Evolutionary conservation across 148 eudicot genomes (phyloP).

Genomic region (Pharnaceum exiguum): DNA sequence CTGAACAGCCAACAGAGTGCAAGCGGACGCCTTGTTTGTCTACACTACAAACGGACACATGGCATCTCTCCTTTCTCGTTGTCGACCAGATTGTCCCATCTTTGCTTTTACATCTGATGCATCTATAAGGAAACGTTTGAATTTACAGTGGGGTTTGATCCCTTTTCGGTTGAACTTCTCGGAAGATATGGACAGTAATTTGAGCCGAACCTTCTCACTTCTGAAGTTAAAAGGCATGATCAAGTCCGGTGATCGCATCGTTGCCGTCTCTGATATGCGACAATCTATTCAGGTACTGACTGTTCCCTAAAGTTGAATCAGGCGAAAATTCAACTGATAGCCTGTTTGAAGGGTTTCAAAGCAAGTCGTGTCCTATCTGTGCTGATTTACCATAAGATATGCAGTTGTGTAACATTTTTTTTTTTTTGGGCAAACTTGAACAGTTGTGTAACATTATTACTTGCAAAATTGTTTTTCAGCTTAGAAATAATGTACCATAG

Average conservation of each 20-base stretch:
- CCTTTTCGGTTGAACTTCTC: slow-evolving; percentile 27
- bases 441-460: too few relatives aligned
- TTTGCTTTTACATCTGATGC: slow-evolving; percentile 28
- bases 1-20: slow-evolving; percentile 24
- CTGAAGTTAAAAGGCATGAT: slow-evolving; percentile 25
- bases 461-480: too few relatives aligned
- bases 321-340: too few relatives aligned
- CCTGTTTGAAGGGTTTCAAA: too few relatives aligned
- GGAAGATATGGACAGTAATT: slow-evolving; percentile 28
- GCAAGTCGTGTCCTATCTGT: too few relatives aligned
- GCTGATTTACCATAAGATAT: not conserved
- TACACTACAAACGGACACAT: slow-evolving; percentile 27
- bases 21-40: slow-evolving; percentile 30
- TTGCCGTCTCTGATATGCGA: slow-evolving; percentile 31
- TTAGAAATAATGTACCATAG: too few relatives aligned
- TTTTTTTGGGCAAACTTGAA: too few relatives aligned
- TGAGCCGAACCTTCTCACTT: slow-evolving; percentile 23
- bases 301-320: slow-evolving; percentile 16
- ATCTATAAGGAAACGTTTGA: slow-evolving; percentile 17
- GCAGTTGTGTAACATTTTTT: too few relatives aligned
- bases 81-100: slow-evolving; percentile 31
- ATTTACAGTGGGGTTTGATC: slow-evolving; percentile 31
- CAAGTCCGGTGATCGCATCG: slow-evolving; percentile 27
- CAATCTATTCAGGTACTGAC: slow-evolving; percentile 29
- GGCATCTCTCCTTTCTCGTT: slow-evolving; percentile 36